Conservation (phyloP, 163 green algal genomes). For the Volvox carteri region DNA sequence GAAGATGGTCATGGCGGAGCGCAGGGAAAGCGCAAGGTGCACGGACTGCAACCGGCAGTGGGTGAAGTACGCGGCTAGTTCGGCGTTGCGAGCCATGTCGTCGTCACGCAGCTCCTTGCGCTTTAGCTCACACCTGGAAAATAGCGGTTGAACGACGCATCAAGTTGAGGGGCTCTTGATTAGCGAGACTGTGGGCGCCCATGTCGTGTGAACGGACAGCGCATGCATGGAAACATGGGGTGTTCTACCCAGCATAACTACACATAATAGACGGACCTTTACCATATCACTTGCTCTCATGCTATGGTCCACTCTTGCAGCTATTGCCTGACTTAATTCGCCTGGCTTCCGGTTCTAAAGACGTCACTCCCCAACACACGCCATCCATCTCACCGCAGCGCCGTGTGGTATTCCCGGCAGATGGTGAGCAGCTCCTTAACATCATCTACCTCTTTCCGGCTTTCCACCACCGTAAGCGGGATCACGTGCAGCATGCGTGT, state of each 20-base stretch:
- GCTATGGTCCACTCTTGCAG: no score
- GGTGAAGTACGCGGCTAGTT: constrained; percentile 99
- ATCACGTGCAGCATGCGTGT: constrained; percentile 91
- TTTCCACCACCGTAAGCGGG: constrained; percentile 93
- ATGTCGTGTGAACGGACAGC: no score
- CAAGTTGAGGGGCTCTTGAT: no score
- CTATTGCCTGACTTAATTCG: no score
- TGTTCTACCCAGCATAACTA: no score
- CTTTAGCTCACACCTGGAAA: constrained; percentile 82
- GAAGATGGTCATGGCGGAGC: constrained; percentile 94
- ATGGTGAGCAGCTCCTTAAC: constrained; percentile 97
- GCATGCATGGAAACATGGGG: no score
- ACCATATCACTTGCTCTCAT: no score
- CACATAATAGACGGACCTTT: no score
- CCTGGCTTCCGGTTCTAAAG: no score
- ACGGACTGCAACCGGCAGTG: constrained; percentile 96
- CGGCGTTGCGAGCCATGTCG: constrained; percentile 80
- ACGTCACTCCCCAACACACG: no score
- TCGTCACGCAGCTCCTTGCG: constrained; percentile 87
- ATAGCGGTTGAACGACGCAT: no score
- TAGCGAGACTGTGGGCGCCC: no score
- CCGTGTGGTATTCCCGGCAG: constrained; percentile 95
- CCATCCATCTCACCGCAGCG: constrained; percentile 83
- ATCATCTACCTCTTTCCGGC: constrained; percentile 95
- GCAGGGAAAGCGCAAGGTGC: constrained; percentile 92